phyloP scores from a whole-genome alignment of 2,329 filamentous ascomycete species.

The Pezicula rhizophila region DNA sequence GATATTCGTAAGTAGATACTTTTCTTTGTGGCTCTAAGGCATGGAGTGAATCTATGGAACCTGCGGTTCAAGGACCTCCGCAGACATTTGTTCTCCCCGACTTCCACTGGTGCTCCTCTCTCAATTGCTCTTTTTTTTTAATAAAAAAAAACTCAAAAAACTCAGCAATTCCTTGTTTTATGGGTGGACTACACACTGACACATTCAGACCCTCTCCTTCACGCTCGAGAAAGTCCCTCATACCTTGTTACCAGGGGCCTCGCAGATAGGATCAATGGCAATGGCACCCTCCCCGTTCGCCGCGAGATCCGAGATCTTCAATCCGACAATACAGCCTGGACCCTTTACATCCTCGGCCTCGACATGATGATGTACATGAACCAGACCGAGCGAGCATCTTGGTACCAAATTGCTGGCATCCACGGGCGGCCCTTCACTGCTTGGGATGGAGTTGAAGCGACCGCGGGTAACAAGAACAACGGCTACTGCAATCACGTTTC shows the following conservation, averaged over 20 bases:
- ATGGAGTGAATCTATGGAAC: no score
- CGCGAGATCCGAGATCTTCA: constrained; percentile 20
- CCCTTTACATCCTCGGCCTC: constrained; percentile 22
- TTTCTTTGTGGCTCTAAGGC: no score
- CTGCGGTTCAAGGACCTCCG: no score
- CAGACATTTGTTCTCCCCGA: no score
- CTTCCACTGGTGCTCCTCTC: no score
- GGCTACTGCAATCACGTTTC: constrained; percentile 25
- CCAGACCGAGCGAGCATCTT: constrained; percentile 18
- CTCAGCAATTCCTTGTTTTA: no score
- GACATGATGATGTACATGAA: constrained; percentile 19
- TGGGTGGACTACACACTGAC: no score
- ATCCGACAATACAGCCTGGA: constrained; percentile 19
- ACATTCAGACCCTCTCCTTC: not conserved
- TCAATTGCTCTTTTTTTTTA: no score
- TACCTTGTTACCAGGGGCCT: constrained; percentile 13
- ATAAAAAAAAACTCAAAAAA: no score
- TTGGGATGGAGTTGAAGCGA: constrained; percentile 17
- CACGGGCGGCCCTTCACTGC: constrained; percentile 21
- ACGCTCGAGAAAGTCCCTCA: not conserved
- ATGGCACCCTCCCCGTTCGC: constrained; percentile 15
- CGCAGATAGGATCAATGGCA: constrained; percentile 7
- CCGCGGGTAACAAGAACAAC: constrained; percentile 10
- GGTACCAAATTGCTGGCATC: constrained; percentile 24
- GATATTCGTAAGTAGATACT: no score